Percentiles rank a stretch among this genome's conserved stretches.
These are phyloP conservation scores for Pyrus betulifolia DNA, from an alignment of 306 rosid species.

Conservation along the genomic window DNA sequence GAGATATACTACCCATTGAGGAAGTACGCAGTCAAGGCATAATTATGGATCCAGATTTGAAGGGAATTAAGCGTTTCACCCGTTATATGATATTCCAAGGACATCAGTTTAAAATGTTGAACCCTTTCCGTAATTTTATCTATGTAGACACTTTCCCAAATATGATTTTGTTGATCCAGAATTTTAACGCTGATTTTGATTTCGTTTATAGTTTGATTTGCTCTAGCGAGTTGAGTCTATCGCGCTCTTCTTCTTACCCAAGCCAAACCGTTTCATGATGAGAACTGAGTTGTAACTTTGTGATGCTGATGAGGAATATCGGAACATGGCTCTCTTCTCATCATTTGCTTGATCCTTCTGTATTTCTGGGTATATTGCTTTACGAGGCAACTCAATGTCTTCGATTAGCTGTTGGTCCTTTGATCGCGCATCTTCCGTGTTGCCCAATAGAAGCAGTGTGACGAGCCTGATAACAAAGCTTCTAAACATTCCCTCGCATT, in stretches of 20 bases:
- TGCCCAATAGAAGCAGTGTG: not conserved
- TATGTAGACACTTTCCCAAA: not conserved
- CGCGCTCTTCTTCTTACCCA: not conserved
- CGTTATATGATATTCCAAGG: not conserved
- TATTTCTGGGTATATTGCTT: not conserved
- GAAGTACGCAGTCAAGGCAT: constrained; percentile 84
- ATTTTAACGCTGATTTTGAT: not conserved
- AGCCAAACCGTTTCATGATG: no score
- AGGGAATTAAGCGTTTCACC: not conserved
- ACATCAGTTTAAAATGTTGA: not conserved
- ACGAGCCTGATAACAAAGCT: not conserved
- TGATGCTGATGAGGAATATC: not conserved
- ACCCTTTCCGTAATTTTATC: not conserved
- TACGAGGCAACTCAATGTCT: not conserved
- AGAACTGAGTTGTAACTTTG: not conserved
- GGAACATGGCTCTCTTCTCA: no score
- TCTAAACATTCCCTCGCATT: not conserved
- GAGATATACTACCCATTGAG: constrained; percentile 79
- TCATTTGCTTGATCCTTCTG: not conserved
- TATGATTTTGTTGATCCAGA: not conserved
- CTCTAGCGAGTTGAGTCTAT: not conserved
- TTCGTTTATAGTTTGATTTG: not conserved
- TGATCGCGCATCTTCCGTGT: no score
- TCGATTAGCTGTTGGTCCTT: not conserved
- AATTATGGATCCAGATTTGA: not conserved